These are phyloP conservation scores for Saccharomyces hybrid DNA, from an alignment of 1,139 yeast species.

Conservation along the genomic window DNA sequence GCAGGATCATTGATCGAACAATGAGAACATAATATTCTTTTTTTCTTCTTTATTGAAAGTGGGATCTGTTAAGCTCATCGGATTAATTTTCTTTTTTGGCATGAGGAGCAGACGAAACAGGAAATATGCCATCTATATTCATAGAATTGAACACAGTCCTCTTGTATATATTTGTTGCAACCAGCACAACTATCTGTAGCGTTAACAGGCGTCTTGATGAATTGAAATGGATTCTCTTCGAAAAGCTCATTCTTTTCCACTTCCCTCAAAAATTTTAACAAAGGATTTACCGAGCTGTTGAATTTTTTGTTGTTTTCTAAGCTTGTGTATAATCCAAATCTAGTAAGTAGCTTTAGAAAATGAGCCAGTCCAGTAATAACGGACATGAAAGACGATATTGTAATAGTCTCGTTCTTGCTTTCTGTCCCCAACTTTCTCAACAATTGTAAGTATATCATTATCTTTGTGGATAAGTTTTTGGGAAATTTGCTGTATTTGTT, in stretches of 20 bases:
- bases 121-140: constrained; percentile 73
- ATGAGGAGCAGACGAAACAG: constrained; percentile 60
- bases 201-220: constrained; percentile 49
- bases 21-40: constrained; percentile 46
- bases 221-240: constrained; percentile 37
- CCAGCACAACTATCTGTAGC: constrained; percentile 71
- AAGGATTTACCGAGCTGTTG: constrained; percentile 50
- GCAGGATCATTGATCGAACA: constrained; percentile 48
- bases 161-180: constrained; percentile 77
- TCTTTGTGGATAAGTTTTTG: constrained; percentile 73
- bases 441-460: constrained; percentile 70
- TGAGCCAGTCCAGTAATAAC: constrained; percentile 92
- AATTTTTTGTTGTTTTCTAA: constrained; percentile 58
- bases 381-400: constrained; percentile 61
- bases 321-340: constrained; percentile 74
- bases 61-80: constrained; percentile 38
- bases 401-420: constrained; percentile 22
- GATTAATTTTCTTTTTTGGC: constrained; percentile 39
- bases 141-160: constrained; percentile 56
- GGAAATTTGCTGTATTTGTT: constrained; percentile 59
- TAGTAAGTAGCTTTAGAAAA: constrained; percentile 72
- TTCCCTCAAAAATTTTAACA: constrained; percentile 54
- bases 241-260: constrained; percentile 42
- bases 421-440: constrained; percentile 47
- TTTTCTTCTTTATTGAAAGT: constrained; percentile 36